Evolutionary conservation across 1,284 basidiomycete species (phyloP).

Genomic region (Naganishia liquefaciens): DNA sequence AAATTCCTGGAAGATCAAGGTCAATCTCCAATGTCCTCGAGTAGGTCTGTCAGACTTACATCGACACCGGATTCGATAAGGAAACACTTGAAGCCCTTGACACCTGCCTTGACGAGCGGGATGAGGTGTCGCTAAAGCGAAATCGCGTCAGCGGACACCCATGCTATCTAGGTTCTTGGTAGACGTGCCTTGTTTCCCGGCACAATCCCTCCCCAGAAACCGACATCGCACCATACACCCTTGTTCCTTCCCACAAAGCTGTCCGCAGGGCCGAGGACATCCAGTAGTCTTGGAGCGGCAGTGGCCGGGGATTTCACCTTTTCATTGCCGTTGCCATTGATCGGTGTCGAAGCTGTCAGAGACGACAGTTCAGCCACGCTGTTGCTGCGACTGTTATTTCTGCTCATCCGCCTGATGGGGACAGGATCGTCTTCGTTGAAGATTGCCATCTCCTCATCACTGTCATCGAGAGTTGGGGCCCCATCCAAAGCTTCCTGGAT

Average conservation of each 20-base stretch:
- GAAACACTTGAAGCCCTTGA: conserved; percentile 94
- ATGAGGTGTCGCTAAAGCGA: conserved; percentile 62
- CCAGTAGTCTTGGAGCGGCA: conserved; percentile 10
- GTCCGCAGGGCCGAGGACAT: conserved; percentile 24
- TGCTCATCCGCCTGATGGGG: conserved; percentile 18
- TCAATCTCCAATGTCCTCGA: conserved; percentile 2
- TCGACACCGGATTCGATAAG: conserved; percentile 90
- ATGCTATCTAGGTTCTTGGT: not conserved
- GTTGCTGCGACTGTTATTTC: conserved; percentile 19
- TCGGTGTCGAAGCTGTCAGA: conserved; percentile 1
- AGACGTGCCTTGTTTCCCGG: conserved; percentile 74
- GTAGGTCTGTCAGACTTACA: conserved; percentile 55
- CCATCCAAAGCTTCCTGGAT: conserved; percentile 18
- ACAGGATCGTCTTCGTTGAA: conserved; percentile 25
- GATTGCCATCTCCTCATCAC: conserved; percentile 29
- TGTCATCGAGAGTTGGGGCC: conserved; percentile 5
- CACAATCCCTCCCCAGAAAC: conserved; percentile 92
- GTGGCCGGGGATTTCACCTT: too few species aligned
- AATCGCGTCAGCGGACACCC: not conserved
- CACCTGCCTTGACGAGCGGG: conserved; percentile 67
- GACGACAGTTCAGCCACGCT: not conserved
- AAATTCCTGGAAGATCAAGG: conserved; percentile 67
- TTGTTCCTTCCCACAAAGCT: conserved; percentile 27
- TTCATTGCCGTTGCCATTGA: not conserved
- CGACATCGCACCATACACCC: conserved; percentile 70